Evolutionary conservation across 495 filamentous ascomycete genomes (phyloP), one percentile per base, ranked within the genome.

Genomic region (Daldinia grandis): DNA sequence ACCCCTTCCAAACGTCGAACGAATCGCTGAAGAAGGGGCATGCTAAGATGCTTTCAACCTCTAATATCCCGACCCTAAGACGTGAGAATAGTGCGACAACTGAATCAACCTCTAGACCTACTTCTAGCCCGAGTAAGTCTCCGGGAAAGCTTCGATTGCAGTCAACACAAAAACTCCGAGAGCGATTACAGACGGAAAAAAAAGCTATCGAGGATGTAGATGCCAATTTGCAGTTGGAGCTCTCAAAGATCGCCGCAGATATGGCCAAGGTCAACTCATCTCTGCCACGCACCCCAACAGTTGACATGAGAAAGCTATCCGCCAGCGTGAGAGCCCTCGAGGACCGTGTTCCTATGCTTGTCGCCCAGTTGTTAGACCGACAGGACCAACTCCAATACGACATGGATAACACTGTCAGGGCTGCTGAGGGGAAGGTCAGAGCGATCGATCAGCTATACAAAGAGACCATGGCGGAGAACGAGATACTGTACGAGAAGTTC

Each of bases 401-500:
- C 63, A 68, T 94, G 51, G 90, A 93, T 54, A 87, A 83, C 9
- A 89, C 87, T 0, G 83, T 97, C 5, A 82, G 87, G 37, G 87
- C 91, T 3, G 88, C 85, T 62, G 93, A 97, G 75, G 85, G 83
- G 53, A 95, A 95, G 61, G 90, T 90, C 47, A 91, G 89, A 73
- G 91, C 92, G 42, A 87, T 98, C 35, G 94, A 98, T 76, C 92
- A 95, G 77, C 79, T 97, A 37, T 95, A 96, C 80, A 92, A 93
- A 64, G 91, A 97, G 72, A 87, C 90, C 17, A 95, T 89, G 74
- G 92, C 92, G 0, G 95, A 98, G 82, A 99, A 98, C 69, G 95
- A 98, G 79, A 87, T 95, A 54, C 83, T 98, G 40, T 98, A 98
- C 77, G 92, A 94, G 70, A 91, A 90, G 68, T 97, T 98, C 82